phyloP scores from a whole-genome alignment of 2,329 filamentous ascomycete genomes.

The Trichoderma guizhouense region DNA sequence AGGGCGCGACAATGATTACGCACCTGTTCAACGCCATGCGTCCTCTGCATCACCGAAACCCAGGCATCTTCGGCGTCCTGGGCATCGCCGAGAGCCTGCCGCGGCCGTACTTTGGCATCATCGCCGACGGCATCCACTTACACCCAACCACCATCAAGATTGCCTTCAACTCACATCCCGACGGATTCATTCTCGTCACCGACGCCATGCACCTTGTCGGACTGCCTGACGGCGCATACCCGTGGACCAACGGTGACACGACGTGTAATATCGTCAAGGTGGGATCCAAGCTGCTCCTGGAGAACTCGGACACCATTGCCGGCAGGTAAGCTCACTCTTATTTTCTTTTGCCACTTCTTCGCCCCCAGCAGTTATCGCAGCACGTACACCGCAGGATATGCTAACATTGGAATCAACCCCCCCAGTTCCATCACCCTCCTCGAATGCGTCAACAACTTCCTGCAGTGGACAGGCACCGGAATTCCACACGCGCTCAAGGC shows the following conservation, averaged over 20 bases:
- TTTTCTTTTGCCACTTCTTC: neutral
- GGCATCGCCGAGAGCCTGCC: slow-evolving; percentile 58
- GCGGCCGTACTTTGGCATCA: slow-evolving; percentile 81
- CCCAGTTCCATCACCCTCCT: slow-evolving; percentile 66
- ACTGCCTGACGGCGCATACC: slow-evolving; percentile 77
- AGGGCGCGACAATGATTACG: slow-evolving; percentile 84
- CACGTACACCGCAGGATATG: neutral
- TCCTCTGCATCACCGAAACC: slow-evolving; percentile 85
- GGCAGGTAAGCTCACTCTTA: slow-evolving; percentile 55
- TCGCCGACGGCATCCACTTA: slow-evolving; percentile 85
- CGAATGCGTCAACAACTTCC: slow-evolving; percentile 79
- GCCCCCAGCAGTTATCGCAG: neutral
- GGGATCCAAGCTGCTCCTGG: slow-evolving; percentile 68
- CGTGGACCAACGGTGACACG: slow-evolving; percentile 73
- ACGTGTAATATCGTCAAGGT: slow-evolving; percentile 63
- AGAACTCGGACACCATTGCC: slow-evolving; percentile 76
- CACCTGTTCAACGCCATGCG: slow-evolving; percentile 95
- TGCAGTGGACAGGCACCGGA: slow-evolving; percentile 66
- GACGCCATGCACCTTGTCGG: slow-evolving; percentile 89
- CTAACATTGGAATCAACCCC: neutral
- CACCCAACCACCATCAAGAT: slow-evolving; percentile 88
- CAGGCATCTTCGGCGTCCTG: slow-evolving; percentile 82
- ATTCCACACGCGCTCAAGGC: slow-evolving; percentile 67
- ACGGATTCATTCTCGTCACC: slow-evolving; percentile 83
- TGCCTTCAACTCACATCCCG: slow-evolving; percentile 79